phyloP scores from a whole-genome alignment of 2,329 filamentous ascomycete species.

The Penicillium oxalicum region DNA sequence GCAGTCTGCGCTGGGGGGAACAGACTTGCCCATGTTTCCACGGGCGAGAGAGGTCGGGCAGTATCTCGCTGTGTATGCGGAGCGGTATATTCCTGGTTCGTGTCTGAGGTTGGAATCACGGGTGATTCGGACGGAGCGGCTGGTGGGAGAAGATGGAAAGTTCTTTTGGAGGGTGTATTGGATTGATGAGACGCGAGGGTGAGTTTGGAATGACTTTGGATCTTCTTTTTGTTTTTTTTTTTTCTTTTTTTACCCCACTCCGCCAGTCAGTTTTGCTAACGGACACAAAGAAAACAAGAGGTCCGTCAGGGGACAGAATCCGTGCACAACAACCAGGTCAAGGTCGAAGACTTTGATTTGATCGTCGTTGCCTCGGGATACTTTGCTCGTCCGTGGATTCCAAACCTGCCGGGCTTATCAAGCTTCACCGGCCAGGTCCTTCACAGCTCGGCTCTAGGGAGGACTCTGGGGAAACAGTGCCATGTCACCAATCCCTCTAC shows the following conservation, averaged over 20 bases:
- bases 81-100: conserved; percentile 49
- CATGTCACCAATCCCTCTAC: background rate
- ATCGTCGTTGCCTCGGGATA: conserved; percentile 70
- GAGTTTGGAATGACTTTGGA: background rate
- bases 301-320: background rate
- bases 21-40: conserved; percentile 58
- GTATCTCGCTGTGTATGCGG: conserved; percentile 62
- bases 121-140: conserved; percentile 27
- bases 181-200: conserved; percentile 13
- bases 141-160: conserved; percentile 10
- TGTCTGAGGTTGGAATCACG: conserved; percentile 47
- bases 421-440: conserved; percentile 47
- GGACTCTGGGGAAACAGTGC: conserved; percentile 10
- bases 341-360: conserved; percentile 54
- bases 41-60: conserved; percentile 69
- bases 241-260: background rate
- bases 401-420: conserved; percentile 36
- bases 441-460: conserved; percentile 64
- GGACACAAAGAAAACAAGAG: background rate
- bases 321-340: conserved; percentile 2
- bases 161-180: conserved; percentile 39
- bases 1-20: conserved; percentile 43
- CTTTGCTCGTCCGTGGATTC: conserved; percentile 59
- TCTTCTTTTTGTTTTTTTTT: background rate
- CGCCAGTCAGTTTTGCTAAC: too few relatives aligned